Evolutionary conservation across 768 basidiomycete genomes (phyloP).

Genomic region (Kwoniella pini): DNA sequence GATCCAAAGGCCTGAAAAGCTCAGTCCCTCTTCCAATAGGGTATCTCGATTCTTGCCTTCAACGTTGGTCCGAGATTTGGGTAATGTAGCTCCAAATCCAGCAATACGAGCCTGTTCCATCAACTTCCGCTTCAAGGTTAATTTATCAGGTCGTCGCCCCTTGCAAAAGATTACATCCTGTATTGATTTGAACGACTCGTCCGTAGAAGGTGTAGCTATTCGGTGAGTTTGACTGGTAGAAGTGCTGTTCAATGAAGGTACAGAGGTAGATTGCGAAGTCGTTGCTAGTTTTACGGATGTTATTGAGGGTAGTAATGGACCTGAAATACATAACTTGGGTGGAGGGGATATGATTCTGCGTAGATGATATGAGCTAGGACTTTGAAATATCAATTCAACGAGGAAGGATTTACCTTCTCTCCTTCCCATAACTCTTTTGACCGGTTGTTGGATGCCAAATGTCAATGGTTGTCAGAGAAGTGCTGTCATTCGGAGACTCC

Average conservation of each 20-base stretch:
- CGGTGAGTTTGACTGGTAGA: constrained; percentile 55
- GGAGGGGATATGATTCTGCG: constrained; percentile 80
- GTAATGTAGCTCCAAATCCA: constrained; percentile 33
- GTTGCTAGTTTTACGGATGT: constrained; percentile 53
- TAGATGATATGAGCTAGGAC: not conserved
- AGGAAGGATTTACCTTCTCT: constrained; percentile 78
- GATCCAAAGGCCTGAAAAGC: constrained; percentile 47
- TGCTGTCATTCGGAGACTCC: not conserved
- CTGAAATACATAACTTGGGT: constrained; percentile 88
- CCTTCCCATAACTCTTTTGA: constrained; percentile 93
- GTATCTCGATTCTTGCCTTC: constrained; percentile 29
- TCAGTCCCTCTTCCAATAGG: constrained; percentile 40
- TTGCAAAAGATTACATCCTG: not conserved
- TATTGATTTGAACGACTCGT: too few species aligned
- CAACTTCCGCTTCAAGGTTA: not conserved
- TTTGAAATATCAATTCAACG: too few species aligned
- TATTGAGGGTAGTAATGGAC: constrained; percentile 58
- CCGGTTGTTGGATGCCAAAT: constrained; percentile 84
- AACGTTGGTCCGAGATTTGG: constrained; percentile 17
- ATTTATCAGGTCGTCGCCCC: constrained; percentile 1
- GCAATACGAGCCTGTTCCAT: constrained; percentile 24
- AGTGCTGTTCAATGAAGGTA: not conserved
- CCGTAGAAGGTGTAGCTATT: constrained; percentile 12
- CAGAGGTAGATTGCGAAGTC: constrained; percentile 62
- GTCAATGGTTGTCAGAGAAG: constrained; percentile 30